Evolutionary conservation across 495 filamentous ascomycete species (phyloP).

Genomic region (Talaromyces stipitatus): DNA sequence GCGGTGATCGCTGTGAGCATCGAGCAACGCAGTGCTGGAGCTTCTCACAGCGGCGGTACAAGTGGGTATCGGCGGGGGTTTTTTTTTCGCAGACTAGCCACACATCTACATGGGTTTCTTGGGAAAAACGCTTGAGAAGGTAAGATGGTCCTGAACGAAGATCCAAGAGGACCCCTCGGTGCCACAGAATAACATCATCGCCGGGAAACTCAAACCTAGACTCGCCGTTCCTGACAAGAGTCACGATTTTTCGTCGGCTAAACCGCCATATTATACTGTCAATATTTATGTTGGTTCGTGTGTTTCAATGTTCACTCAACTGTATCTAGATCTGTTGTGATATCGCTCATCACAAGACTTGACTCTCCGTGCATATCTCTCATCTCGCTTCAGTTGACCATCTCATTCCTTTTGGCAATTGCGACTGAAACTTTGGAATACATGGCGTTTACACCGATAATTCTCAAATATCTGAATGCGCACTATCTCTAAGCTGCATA

Average conservation of each 20-base stretch:
- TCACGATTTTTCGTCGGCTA: not conserved
- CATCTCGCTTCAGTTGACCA: not conserved
- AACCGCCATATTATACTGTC: not conserved
- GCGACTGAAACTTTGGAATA: not conserved
- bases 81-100: not conserved
- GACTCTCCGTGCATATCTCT: not conserved
- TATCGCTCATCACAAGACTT: not conserved
- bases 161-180: not conserved
- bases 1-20: not conserved
- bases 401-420: too few relatives aligned
- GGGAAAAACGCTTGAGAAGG: not conserved
- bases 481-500: not conserved
- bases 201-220: not conserved
- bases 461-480: not conserved
- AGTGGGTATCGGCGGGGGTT: slow-evolving; percentile 1
- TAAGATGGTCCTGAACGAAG: not conserved
- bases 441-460: not conserved
- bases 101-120: not conserved
- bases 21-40: not conserved
- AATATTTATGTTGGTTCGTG: not conserved
- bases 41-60: not conserved
- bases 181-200: not conserved
- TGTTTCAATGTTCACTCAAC: not conserved
- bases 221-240: not conserved
- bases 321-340: too few relatives aligned